These are phyloP conservation scores for Kwoniella newhampshirensis DNA, from an alignment of 768 basidiomycete genomes.

Conservation along the genomic window DNA sequence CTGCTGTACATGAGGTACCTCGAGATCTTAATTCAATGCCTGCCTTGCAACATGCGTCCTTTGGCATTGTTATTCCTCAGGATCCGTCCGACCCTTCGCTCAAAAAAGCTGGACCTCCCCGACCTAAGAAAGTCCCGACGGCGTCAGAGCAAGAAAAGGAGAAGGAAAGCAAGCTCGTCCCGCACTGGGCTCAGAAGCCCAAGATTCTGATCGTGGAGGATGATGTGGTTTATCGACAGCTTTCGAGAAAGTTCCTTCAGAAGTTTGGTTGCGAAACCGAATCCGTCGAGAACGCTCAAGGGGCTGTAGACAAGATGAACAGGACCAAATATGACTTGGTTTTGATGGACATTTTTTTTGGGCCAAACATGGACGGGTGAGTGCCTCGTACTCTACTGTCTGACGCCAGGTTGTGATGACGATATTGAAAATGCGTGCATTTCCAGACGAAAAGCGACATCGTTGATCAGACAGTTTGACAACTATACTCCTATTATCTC, in stretches of 20 bases:
- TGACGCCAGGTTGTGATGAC: background rate
- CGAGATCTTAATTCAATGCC: too few species aligned
- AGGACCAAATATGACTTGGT: conserved; percentile 93
- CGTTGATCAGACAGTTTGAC: conserved; percentile 90
- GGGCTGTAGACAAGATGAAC: conserved; percentile 95
- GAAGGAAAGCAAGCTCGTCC: background rate
- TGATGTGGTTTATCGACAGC: conserved; percentile 81
- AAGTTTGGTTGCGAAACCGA: conserved; percentile 94
- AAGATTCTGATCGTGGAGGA: conserved; percentile 92
- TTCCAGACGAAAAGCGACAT: conserved; percentile 64
- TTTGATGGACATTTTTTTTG: conserved; percentile 94
- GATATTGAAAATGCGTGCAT: background rate
- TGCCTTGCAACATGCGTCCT: too few species aligned
- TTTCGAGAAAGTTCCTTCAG: conserved; percentile 89
- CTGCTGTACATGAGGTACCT: too few species aligned
- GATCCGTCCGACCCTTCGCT: background rate
- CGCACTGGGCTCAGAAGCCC: conserved; percentile 59
- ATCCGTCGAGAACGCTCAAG: conserved; percentile 87
- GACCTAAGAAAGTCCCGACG: background rate
- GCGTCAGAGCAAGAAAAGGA: background rate
- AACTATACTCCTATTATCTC: conserved; percentile 94
- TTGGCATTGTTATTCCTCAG: too few species aligned
- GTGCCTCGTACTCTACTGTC: conserved; percentile 37
- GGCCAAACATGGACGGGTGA: conserved; percentile 55
- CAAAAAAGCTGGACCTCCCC: background rate